Evolutionary conservation across 768 basidiomycete genomes (phyloP), one percentile per base, ranked within the genome.

Genomic region (Lyophyllum atratum): DNA sequence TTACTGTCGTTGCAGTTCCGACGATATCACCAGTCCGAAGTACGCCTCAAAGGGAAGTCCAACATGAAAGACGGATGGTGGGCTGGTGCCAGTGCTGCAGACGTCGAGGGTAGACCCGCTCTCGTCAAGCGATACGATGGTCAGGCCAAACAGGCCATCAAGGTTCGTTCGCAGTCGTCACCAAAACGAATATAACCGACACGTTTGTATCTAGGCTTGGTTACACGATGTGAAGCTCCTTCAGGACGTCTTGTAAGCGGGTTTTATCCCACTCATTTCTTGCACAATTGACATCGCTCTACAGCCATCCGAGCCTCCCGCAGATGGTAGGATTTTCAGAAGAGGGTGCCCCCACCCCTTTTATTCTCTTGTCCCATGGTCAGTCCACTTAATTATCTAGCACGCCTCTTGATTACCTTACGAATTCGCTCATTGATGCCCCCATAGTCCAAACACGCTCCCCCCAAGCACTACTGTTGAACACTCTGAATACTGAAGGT

Each of bases 351-450:
- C 74, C 74, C 1, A 80, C 78, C 0, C 81, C 80, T 0, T 83
- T 83, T 58, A 79, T 84, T 49, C 58, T 83, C n/a, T 64, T 84
- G 21, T 79, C 81, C 1, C 78, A 79, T 50, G 79, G 82, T 80
- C 19, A 17, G 46, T 55, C 39, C 22, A 40, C 25, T 12, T 8
- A 2, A 19, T 49, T 24, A n/a, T n/a, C 10, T 34, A 4, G 8
- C 34, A 12, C 6, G 12, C 34, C 34, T 22, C 40, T 43, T 1
- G 9, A 19, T 9, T 22, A 17, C 7, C 31, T 19, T 45, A 7
- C 3, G 19, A 21, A 17, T 15, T 44, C 24, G 49, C 14, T 17
- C 49, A 22, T 12, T 24, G 34, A 64, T 25, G 7, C 17, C 14
- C 24, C n/a, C 11, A 19, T 15, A 82, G 80, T 80, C 21, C 75